Evolutionary conservation across 768 basidiomycete genomes (phyloP).

Genomic region (Tubosaeta brunneosetosa): DNA sequence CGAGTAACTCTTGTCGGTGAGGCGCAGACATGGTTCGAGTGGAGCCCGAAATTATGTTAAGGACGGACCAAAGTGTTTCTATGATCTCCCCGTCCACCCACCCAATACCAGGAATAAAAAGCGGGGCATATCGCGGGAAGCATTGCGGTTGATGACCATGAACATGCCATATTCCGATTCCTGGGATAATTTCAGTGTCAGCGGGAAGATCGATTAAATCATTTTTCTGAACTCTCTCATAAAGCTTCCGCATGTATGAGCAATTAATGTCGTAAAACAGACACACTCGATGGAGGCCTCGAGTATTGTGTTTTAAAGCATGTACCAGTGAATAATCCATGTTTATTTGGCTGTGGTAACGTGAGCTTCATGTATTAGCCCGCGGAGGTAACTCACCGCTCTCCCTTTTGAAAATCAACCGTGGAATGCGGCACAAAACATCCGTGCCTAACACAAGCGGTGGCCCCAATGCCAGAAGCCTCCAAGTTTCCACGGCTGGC

Average conservation of each 20-base stretch:
- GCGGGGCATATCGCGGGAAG: not conserved
- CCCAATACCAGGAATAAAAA: no score
- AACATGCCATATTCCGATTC: conserved; percentile 25
- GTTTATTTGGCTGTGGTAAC: conserved; percentile 2
- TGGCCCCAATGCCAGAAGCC: not conserved
- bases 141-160: conserved; percentile 9
- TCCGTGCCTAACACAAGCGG: not conserved
- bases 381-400: not conserved
- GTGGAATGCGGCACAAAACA: not conserved
- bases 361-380: no score
- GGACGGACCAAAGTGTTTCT: no score
- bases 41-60: no score
- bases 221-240: not conserved
- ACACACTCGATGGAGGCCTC: not conserved
- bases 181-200: conserved; percentile 2
- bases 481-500: no score
- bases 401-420: not conserved
- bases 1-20: not conserved
- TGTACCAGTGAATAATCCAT: conserved; percentile 2
- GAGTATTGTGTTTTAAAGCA: conserved; percentile 1
- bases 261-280: conserved; percentile 7
- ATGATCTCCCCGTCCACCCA: no score
- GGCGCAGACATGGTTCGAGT: no score
- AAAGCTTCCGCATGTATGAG: not conserved
- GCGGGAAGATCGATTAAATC: not conserved